Percentiles rank a stretch among this genome's conserved stretches.
Conservation (phyloP, 768 basidiomycete species). For the Phylloporus sp. region DNA sequence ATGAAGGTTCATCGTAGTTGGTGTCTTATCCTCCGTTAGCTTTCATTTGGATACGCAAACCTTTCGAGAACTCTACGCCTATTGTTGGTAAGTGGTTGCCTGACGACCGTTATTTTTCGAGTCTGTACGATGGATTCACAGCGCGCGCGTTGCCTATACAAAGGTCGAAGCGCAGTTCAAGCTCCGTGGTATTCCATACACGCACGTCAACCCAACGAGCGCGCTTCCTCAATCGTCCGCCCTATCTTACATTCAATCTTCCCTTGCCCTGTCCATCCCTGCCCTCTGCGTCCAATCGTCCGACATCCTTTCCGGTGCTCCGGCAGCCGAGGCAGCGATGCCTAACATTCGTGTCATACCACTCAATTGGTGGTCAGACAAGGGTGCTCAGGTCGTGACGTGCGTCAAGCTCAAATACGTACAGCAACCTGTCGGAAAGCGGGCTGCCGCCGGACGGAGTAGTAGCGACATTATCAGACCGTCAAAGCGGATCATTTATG, state of each 20-base stretch:
- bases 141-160: slow-evolving; percentile 86
- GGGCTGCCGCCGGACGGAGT: slow-evolving; percentile 48
- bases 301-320: slow-evolving; percentile 75
- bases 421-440: slow-evolving; percentile 76
- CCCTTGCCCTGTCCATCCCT: slow-evolving; percentile 72
- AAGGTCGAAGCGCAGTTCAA: slow-evolving; percentile 88
- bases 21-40: slow-evolving; percentile 11
- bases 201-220: slow-evolving; percentile 59
- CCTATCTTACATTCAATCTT: slow-evolving; percentile 59
- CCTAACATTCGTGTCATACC: slow-evolving; percentile 86
- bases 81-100: slow-evolving; percentile 64
- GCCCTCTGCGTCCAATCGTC: slow-evolving; percentile 78
- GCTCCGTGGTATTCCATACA: slow-evolving; percentile 70
- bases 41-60: slow-evolving; percentile 72
- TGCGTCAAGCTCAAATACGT: slow-evolving; percentile 89
- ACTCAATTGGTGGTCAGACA: slow-evolving; percentile 87
- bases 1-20: background rate
- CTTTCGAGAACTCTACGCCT: slow-evolving; percentile 75
- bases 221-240: slow-evolving; percentile 39
- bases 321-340: slow-evolving; percentile 90
- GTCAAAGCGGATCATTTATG: slow-evolving; percentile 84
- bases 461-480: slow-evolving; percentile 64
- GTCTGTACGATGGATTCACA: slow-evolving; percentile 24
- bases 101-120: no score
- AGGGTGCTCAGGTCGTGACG: slow-evolving; percentile 76